Evolutionary conservation across 2,329 filamentous ascomycete genomes (phyloP).

Genomic region (Neobulgaria alba): DNA sequence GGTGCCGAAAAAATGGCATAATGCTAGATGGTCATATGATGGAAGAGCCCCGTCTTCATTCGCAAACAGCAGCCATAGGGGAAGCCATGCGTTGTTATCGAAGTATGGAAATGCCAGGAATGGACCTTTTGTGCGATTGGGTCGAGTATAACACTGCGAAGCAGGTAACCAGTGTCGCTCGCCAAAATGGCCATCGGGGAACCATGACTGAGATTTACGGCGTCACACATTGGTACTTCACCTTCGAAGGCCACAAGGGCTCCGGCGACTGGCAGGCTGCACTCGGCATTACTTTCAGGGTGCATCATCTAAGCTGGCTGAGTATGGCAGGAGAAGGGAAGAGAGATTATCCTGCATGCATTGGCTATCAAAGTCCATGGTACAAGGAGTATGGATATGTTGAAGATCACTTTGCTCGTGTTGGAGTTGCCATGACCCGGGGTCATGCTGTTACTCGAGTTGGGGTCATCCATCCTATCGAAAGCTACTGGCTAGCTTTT

Average conservation of each 20-base stretch:
- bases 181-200: conserved; percentile 25
- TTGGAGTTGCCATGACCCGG: conserved; percentile 26
- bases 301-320: conserved; percentile 28
- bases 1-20: conserved; percentile 25
- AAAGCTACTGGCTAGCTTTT: conserved; percentile 29
- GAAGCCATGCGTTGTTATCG: conserved; percentile 30
- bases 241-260: conserved; percentile 29
- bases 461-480: conserved; percentile 29
- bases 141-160: conserved; percentile 30
- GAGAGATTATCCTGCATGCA: conserved; percentile 28
- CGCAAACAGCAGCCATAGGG: conserved; percentile 27
- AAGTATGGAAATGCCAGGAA: conserved; percentile 27
- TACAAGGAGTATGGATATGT: conserved; percentile 28
- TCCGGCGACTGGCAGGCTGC: conserved; percentile 31
- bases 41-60: conserved; percentile 28
- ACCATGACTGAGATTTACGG: conserved; percentile 28
- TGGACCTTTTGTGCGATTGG: conserved; percentile 27
- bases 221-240: conserved; percentile 28
- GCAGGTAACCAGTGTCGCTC: conserved; percentile 26
- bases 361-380: conserved; percentile 30
- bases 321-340: conserved; percentile 30
- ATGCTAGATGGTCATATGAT: conserved; percentile 29
- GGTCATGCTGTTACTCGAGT: conserved; percentile 26
- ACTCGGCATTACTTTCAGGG: conserved; percentile 28
- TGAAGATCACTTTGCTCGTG: conserved; percentile 29